Evolutionary conservation across 306 rosid genomes (phyloP).

Genomic region (Ormosia semicastrata): DNA sequence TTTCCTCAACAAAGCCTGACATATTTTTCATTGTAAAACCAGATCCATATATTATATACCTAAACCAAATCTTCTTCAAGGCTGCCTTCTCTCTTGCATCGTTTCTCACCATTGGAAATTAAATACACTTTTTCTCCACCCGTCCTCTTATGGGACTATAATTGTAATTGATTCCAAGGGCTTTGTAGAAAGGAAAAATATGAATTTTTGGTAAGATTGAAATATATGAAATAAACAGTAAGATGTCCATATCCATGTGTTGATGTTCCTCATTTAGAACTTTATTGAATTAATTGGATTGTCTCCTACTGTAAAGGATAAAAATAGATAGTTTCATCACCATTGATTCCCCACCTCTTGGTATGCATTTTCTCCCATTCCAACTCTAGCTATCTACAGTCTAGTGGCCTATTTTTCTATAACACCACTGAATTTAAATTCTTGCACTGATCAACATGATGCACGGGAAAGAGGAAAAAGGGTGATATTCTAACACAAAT

Average conservation of each 20-base stretch:
- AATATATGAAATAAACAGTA: no score
- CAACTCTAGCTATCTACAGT: neutral
- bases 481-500: neutral
- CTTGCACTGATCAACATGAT: neutral
- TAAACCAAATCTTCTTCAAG: neutral
- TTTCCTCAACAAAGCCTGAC: neutral
- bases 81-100: neutral
- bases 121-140: neutral
- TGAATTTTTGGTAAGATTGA: neutral
- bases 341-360: neutral
- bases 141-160: neutral
- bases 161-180: neutral
- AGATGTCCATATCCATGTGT: neutral
- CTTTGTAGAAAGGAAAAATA: neutral
- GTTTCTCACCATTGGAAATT: neutral
- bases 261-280: neutral
- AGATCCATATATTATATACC: neutral
- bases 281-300: neutral
- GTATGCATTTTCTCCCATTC: neutral
- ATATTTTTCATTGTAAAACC: neutral
- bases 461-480: neutral
- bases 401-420: neutral
- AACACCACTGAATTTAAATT: neutral
- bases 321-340: neutral
- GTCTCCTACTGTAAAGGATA: neutral